Base-by-base conservation (phyloP, 371 early-diverging fungal species). In the Amoeboaphelidium protococcarum region DNA sequence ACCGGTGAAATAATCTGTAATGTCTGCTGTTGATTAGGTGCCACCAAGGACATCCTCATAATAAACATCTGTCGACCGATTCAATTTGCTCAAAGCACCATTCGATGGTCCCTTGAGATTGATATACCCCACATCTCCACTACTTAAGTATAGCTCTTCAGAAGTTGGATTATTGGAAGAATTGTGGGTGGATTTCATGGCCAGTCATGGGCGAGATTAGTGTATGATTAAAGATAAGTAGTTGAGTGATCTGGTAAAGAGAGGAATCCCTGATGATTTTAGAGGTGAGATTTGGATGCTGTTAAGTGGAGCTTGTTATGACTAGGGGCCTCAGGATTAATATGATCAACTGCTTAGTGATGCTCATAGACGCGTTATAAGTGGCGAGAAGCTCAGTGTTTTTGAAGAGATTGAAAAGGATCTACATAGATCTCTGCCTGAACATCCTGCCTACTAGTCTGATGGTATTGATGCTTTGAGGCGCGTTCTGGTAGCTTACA, bases 391-490 rank as follows among this genome's bases (percentile, higher is more conserved):
- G 25, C 25, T 25, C 13, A 20, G 13, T 10, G 10, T 23, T 12
- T 19, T 22, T 10, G 45, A 45, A 3, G 45, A 45, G 25, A 45
- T 45, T 22, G 45, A 45, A 45, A 45, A 45, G 45, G 45, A 45
- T 1, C 21, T 37, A 20, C 23, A 23, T 52, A 66, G 78, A 51
- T 76, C 76, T 24, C 60, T 92, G 26, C 94, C 94, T 0, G 94
- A 92, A 55, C 89, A 91, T 56, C 59, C 73, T 3, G 92, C 85
- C 0, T 95, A 86, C 62, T 91, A 91, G 60, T 74, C 66, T 3
- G 80, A 90, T 51, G 96, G 96, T 0, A 91, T 95, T 47, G 69
- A 79, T 42, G 66, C 82, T 10, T 63, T 95, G 47, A 70, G 96
- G 26, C 69, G 87, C 21, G 92, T 92, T 12, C 62, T 95, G 23